Evolutionary conservation across 768 basidiomycete genomes (phyloP).

Genomic region (Boletales sp.): DNA sequence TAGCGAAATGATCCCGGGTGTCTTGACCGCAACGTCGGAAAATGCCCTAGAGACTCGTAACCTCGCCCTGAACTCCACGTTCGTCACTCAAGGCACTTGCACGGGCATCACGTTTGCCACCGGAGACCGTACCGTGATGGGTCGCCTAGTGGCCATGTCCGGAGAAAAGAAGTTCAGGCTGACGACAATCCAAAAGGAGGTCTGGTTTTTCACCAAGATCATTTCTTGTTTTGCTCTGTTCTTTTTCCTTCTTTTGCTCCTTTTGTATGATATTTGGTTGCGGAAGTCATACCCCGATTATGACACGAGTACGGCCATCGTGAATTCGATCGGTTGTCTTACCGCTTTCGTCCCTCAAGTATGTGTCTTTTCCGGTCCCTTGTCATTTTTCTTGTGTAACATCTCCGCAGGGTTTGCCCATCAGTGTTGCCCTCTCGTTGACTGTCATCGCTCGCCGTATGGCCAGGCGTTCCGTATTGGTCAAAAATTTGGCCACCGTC

Average conservation of each 20-base stretch:
- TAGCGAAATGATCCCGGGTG: constrained; percentile 42
- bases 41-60: constrained; percentile 47
- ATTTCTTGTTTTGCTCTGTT: constrained; percentile 39
- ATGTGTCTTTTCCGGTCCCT: neutral
- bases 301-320: constrained; percentile 32
- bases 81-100: constrained; percentile 39
- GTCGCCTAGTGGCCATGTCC: constrained; percentile 52
- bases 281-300: constrained; percentile 28
- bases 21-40: constrained; percentile 40
- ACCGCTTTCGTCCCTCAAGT: constrained; percentile 42
- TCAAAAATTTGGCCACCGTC: constrained; percentile 49
- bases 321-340: constrained; percentile 36
- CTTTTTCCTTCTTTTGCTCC: constrained; percentile 39
- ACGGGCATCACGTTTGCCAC: constrained; percentile 39
- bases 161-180: constrained; percentile 42
- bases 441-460: constrained; percentile 47
- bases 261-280: constrained; percentile 41
- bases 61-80: constrained; percentile 45
- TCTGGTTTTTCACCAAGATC: constrained; percentile 50
- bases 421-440: constrained; percentile 47
- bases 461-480: constrained; percentile 42
- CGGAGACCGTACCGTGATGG: constrained; percentile 44
- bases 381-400: neutral
- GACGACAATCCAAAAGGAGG: constrained; percentile 45
- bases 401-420: constrained; percentile 29